These are phyloP conservation scores for Alternaria arborescens DNA, from an alignment of 2,329 filamentous ascomycete genomes.

Conservation along the genomic window DNA sequence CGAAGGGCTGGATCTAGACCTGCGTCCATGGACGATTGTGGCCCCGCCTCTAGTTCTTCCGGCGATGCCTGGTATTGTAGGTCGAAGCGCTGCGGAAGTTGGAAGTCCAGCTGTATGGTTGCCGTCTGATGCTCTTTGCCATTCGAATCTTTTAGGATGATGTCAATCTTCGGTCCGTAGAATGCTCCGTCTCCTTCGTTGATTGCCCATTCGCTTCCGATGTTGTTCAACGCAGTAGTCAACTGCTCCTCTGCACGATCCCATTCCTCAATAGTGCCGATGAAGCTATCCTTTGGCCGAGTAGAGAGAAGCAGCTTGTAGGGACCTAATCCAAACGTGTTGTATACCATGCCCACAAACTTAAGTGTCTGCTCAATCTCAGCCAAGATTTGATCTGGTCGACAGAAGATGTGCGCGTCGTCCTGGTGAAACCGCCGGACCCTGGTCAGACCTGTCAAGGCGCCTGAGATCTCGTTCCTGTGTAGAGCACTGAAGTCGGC, in stretches of 20 bases:
- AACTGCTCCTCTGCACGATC: conserved; percentile 73
- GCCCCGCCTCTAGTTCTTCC: conserved; percentile 66
- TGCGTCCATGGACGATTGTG: conserved; percentile 56
- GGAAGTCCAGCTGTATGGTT: conserved; percentile 89
- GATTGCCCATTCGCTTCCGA: conserved; percentile 73
- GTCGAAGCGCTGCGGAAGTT: conserved; percentile 82
- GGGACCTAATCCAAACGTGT: conserved; percentile 72
- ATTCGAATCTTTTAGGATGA: conserved; percentile 76
- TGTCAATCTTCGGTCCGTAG: conserved; percentile 92
- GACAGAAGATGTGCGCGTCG: conserved; percentile 90
- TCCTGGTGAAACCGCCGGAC: conserved; percentile 90
- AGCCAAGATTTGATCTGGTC: conserved; percentile 74
- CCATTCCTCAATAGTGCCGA: conserved; percentile 77
- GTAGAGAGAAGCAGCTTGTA: conserved; percentile 83
- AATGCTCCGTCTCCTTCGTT: conserved; percentile 88
- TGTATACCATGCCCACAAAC: conserved; percentile 77
- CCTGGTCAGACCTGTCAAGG: conserved; percentile 81
- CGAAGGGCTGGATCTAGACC: conserved; percentile 37
- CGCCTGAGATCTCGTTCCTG: conserved; percentile 83
- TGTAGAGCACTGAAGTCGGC: conserved; percentile 90
- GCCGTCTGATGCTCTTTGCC: conserved; percentile 90
- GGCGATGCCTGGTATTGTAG: conserved; percentile 77
- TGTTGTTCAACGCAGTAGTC: conserved; percentile 68
- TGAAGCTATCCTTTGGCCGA: conserved; percentile 76
- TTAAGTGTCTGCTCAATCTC: conserved; percentile 78